These are phyloP conservation scores for Luvunga scandens DNA, from an alignment of 345 rosid species.

Conservation along the genomic window DNA sequence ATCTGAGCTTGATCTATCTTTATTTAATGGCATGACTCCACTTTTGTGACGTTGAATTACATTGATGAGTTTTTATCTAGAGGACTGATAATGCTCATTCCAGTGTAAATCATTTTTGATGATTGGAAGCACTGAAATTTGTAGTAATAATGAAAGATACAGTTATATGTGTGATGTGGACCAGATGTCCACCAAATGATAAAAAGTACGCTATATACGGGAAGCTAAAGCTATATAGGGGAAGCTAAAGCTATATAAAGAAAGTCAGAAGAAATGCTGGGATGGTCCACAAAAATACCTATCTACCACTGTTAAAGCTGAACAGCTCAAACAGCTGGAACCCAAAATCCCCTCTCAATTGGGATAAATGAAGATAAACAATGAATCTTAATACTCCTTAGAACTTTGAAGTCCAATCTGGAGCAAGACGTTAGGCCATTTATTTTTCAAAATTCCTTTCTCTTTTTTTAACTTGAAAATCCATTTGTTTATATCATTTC, in stretches of 20 bases:
- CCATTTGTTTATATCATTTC: background rate
- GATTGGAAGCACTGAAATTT: background rate
- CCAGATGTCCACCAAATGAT: background rate
- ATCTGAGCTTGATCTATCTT: conserved; percentile 8
- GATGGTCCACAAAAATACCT: too few species aligned
- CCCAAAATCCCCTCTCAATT: background rate
- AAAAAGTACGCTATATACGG: background rate
- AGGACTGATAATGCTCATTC: background rate
- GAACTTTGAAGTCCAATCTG: background rate
- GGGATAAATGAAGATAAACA: background rate
- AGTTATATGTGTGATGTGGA: background rate
- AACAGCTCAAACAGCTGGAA: background rate
- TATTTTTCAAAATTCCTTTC: background rate
- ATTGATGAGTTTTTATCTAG: background rate
- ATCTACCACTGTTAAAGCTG: background rate
- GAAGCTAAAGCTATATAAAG: background rate
- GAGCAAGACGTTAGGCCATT: background rate
- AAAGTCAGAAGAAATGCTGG: background rate
- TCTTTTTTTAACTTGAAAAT: background rate
- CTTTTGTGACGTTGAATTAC: background rate
- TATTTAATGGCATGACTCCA: background rate
- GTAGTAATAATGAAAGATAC: background rate
- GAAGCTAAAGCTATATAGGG: background rate
- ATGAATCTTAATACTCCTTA: background rate
- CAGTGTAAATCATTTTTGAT: background rate